Evolutionary conservation across 1,284 basidiomycete species (phyloP), one percentile per base, ranked within the genome.

Genomic region (Mycosarcoma maydis): DNA sequence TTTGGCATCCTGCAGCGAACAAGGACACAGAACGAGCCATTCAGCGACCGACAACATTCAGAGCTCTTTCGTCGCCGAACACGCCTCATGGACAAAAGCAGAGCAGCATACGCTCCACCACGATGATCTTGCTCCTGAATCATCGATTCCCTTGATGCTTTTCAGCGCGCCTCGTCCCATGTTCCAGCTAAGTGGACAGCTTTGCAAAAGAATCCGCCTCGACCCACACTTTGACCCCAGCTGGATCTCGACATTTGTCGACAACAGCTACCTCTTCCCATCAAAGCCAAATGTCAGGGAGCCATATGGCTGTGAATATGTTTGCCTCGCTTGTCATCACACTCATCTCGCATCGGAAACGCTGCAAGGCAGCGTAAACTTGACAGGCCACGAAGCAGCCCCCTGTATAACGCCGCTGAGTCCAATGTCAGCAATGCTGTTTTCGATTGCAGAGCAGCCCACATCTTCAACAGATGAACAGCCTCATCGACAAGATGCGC

Each of bases 171-270:
- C 36, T 10, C 36, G 17, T 6, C 36, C 36, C 6, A 37, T 37
- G 36, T 20, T 20, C 19, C 7, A 8, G 19, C 36, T 9, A 6
- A 37, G n/a, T 19, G 19, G 4, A 4, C 6, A 19, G 8, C 36
- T 37, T 8, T 8, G n/a, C 19, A 37, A n/a, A 6, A 2, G 20
- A 20, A 19, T 37, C 20, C 26, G 22, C 22, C 14, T 26, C 22
- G 38, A 40, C 9, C 7, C 40, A 19, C 41, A 20, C 7, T 14
- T 22, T 20, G 37, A 44, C 1, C n/a, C 27, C 7, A 40, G 27
- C 4, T 60, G 45, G 40, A 38, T 60, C 14, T 60, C 50, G 20
- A 23, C 20, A 3, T 45, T 60, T 9, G 34, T 60, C 45, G 57
- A 60, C 33, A 60, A 44, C 24, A 40, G 33, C 32, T 61, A 61